phyloP scores from a whole-genome alignment of 2,329 filamentous ascomycete species.

The Akanthomyces muscarius region DNA sequence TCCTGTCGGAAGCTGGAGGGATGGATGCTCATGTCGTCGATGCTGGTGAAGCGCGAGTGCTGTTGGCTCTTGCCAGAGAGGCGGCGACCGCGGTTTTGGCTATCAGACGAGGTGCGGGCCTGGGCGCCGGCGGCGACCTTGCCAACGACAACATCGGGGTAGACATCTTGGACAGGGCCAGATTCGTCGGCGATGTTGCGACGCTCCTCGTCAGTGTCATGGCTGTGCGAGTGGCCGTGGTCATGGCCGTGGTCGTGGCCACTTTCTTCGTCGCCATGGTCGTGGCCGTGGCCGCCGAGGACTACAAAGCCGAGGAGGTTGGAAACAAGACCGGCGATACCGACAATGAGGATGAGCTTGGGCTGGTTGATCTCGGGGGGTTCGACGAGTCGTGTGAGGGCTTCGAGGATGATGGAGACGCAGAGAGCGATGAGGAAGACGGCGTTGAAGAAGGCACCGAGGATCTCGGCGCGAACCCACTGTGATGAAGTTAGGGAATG shows the following conservation, averaged over 20 bases:
- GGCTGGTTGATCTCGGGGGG: slow-evolving; percentile 84
- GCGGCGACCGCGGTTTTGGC: slow-evolving; percentile 38
- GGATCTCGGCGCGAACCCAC: slow-evolving; percentile 96
- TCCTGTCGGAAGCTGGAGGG: slow-evolving; percentile 88
- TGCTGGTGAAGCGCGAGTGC: slow-evolving; percentile 57
- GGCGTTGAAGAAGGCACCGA: slow-evolving; percentile 94
- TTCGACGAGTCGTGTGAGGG: slow-evolving; percentile 85
- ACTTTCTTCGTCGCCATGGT: slow-evolving; percentile 31
- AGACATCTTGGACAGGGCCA: slow-evolving; percentile 57
- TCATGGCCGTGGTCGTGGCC: slow-evolving; percentile 28
- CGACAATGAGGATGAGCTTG: slow-evolving; percentile 83
- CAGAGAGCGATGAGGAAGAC: slow-evolving; percentile 96
- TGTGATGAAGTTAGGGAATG: slow-evolving; percentile 32
- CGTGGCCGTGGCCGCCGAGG: slow-evolving; percentile 82
- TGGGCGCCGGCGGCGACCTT: slow-evolving; percentile 35
- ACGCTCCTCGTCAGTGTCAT: slow-evolving; percentile 51
- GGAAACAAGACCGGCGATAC: slow-evolving; percentile 77
- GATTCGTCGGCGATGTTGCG: slow-evolving; percentile 50
- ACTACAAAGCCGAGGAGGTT: slow-evolving; percentile 87
- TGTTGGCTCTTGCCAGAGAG: slow-evolving; percentile 42
- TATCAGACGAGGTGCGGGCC: slow-evolving; percentile 27
- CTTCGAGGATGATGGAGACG: slow-evolving; percentile 93
- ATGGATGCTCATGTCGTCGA: slow-evolving; percentile 77
- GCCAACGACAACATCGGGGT: slow-evolving; percentile 58
- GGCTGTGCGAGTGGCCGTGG: slow-evolving; percentile 29